Evolutionary conservation across 352 stramenopile species (phyloP).

Genomic region (Proteromonas lacertae): DNA sequence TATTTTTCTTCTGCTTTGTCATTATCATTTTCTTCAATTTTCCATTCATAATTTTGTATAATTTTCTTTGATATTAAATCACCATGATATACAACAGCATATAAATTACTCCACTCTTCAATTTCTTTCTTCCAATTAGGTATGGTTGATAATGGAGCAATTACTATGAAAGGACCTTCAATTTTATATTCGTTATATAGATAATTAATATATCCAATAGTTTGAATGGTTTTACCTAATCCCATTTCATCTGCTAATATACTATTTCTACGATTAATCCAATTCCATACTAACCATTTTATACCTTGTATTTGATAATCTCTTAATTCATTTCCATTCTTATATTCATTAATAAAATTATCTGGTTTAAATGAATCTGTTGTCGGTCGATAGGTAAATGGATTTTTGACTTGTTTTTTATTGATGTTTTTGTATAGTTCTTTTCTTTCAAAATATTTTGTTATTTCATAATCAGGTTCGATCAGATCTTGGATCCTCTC

Average conservation of each 20-base stretch:
- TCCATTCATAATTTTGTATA: constrained; percentile 74
- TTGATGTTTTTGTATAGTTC: too few relatives aligned
- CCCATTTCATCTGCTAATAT: constrained; percentile 46
- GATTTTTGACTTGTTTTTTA: too few relatives aligned
- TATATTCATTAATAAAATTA: too few relatives aligned
- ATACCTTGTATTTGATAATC: too few relatives aligned
- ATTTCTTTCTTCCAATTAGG: constrained; percentile 96
- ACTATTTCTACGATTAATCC: constrained; percentile 1
- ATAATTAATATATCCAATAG: constrained; percentile 8
- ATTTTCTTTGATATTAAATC: constrained; percentile 47
- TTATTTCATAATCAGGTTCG: too few relatives aligned
- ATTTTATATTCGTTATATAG: constrained; percentile 31
- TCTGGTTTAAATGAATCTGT: too few relatives aligned
- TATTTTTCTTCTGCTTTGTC: constrained; percentile 17
- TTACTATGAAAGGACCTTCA: constrained; percentile 62
- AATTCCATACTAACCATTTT: constrained; percentile 3
- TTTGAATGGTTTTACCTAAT: too few relatives aligned
- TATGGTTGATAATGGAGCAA: constrained; percentile 86
- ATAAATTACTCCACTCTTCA: constrained; percentile 77
- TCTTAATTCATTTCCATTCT: too few relatives aligned
- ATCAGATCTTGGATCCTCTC: too few relatives aligned
- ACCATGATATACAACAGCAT: constrained; percentile 91
- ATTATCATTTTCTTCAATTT: constrained; percentile 16
- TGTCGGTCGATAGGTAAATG: too few relatives aligned
- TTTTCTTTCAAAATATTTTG: too few relatives aligned